Conservation (phyloP, 371 early-diverging fungal species). For the Cladochytrium tenue region DNA sequence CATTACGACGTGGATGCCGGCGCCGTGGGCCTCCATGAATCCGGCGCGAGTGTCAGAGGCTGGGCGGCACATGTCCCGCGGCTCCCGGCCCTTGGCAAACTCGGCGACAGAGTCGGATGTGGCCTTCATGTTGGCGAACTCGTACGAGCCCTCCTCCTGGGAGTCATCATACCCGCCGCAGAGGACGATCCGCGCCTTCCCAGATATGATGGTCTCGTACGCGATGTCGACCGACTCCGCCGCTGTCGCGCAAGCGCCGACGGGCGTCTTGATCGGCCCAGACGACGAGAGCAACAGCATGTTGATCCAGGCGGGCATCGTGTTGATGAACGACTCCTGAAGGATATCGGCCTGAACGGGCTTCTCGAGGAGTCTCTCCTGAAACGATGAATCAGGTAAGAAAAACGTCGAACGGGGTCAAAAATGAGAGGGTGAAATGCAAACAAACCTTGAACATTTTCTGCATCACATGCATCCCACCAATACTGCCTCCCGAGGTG, state of each 20-base stretch:
- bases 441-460: slow-evolving; percentile 69
- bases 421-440: neutral
- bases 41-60: slow-evolving; percentile 88
- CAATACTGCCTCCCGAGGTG: slow-evolving; percentile 89
- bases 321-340: slow-evolving; percentile 94
- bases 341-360: slow-evolving; percentile 92
- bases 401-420: neutral
- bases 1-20: slow-evolving; percentile 91
- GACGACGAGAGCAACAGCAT: slow-evolving; percentile 90
- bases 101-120: slow-evolving; percentile 86
- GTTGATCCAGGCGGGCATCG: slow-evolving; percentile 97
- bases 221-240: slow-evolving; percentile 91
- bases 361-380: slow-evolving; percentile 69
- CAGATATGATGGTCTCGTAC: slow-evolving; percentile 84
- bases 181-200: slow-evolving; percentile 92
- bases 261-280: slow-evolving; percentile 96
- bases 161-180: slow-evolving; percentile 95
- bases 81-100: slow-evolving; percentile 82
- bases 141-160: slow-evolving; percentile 89
- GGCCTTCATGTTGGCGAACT: slow-evolving; percentile 97
- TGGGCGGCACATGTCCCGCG: slow-evolving; percentile 91
- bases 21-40: slow-evolving; percentile 94
- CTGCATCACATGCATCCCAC: slow-evolving; percentile 66
- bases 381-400: neutral
- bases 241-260: slow-evolving; percentile 93